A percentile compares a stretch with the other conserved stretches of the same genome.
Evolutionary conservation across 2,329 filamentous ascomycete species (phyloP).

Genomic region (Monosporascus sp.): DNA sequence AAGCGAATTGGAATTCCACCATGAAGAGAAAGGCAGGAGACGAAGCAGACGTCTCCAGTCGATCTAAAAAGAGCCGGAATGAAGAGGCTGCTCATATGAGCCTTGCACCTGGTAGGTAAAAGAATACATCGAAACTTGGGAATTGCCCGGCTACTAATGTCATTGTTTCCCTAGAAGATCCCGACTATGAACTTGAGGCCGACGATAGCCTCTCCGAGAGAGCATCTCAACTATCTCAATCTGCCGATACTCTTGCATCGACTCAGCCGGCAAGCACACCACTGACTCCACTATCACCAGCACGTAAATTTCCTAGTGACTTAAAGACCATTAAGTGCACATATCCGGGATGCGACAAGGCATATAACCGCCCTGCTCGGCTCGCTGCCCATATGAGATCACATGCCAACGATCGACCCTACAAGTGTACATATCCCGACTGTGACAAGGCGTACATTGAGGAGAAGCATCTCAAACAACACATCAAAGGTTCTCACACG

Average conservation of each 20-base stretch:
- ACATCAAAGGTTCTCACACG: slow-evolving; percentile 77
- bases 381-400: slow-evolving; percentile 76
- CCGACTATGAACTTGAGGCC: slow-evolving; percentile 5
- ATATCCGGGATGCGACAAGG: slow-evolving; percentile 68
- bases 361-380: slow-evolving; percentile 81
- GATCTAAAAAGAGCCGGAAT: slow-evolving; percentile 12
- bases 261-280: slow-evolving; percentile 34
- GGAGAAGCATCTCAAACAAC: slow-evolving; percentile 78
- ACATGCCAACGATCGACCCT: slow-evolving; percentile 81
- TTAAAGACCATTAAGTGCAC: slow-evolving; percentile 75
- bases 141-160: slow-evolving; percentile 2
- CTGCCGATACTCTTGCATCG: slow-evolving; percentile 12
- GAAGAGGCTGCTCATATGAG: background rate
- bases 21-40: slow-evolving; percentile 22
- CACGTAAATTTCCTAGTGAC: slow-evolving; percentile 59
- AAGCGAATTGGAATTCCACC: background rate
- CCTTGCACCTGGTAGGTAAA: slow-evolving; percentile 6
- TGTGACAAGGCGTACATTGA: slow-evolving; percentile 85
- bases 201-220: slow-evolving; percentile 12
- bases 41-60: slow-evolving; percentile 5
- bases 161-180: slow-evolving; percentile 1
- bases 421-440: slow-evolving; percentile 60
- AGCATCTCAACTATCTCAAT: slow-evolving; percentile 9
- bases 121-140: slow-evolving; percentile 59
- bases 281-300: slow-evolving; percentile 45